Evolutionary conservation across 148 eudicot species (phyloP), one percentile per base, ranked within the genome.

Genomic region (Chenopodium quinoa): DNA sequence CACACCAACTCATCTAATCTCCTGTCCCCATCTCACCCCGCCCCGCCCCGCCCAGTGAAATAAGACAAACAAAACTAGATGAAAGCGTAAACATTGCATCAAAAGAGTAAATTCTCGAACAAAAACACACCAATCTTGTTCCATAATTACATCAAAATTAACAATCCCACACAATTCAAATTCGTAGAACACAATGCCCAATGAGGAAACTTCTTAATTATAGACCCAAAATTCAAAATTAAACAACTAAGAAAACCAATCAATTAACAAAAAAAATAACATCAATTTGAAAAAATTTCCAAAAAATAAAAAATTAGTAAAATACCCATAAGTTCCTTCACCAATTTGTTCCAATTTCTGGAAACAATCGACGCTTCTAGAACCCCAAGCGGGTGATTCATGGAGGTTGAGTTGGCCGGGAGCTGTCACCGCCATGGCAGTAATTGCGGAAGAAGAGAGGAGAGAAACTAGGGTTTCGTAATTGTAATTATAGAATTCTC

Each of bases 271-370:
- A 40, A 2, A 46, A 1, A 2, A 34, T 2, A 37, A 71, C 23
- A 29, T 0, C 2, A 52, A 32, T 23, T 65, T 5, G 7, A 22
- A 23, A 1, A 12, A 23, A 14, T 5, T 40, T 6, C 44, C 44
- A 40, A 52, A 56, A 40, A 47, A 14, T 0, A 56, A 0, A 56
- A 17, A 75, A 13, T 37, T 16, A 1, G 40, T 12, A 31, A 73
- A 8, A 47, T 40, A 91, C 95, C 97, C 97, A 64, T 93, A 93
- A 68, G 97, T 93, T 75, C 97, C 95, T 89, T 93, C 95, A 50
- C 97, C 97, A 79, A 93, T 92, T 73, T 91, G 95, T 79, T 93
- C 97, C 77, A 90, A 79, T 79, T 91, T 90, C 81, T 89, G 89
- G 86, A 90, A 93, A 82, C 97, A 93, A 77, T 93, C 93, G 75